phyloP scores from a whole-genome alignment of 768 basidiomycete genomes.

The Phanerochaete carnosa region DNA sequence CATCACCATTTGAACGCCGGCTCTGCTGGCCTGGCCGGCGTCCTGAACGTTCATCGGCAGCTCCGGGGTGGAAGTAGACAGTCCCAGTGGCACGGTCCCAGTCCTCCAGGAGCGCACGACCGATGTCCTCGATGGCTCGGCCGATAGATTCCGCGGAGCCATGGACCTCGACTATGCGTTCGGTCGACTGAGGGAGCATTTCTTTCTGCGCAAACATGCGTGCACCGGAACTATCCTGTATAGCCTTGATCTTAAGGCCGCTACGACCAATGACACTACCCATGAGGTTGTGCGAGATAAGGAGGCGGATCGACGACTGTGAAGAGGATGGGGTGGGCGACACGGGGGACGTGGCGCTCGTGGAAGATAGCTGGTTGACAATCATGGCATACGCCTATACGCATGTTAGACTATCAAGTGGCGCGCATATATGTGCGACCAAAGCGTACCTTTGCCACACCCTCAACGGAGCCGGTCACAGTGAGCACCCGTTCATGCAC shows the following conservation, averaged over 20 bases:
- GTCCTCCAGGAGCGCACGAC: slow-evolving; percentile 91
- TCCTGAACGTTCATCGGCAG: slow-evolving; percentile 71
- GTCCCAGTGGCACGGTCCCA: slow-evolving; percentile 95
- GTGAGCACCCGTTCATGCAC: slow-evolving; percentile 98
- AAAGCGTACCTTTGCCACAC: slow-evolving; percentile 77
- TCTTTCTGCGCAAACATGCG: slow-evolving; percentile 99
- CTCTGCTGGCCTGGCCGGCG: slow-evolving; percentile 45
- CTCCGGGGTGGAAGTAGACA: slow-evolving; percentile 92
- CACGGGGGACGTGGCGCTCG: slow-evolving; percentile 71
- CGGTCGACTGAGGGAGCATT: slow-evolving; percentile 98
- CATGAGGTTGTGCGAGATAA: slow-evolving; percentile 99
- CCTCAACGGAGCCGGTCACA: slow-evolving; percentile 88
- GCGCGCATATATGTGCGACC: not conserved
- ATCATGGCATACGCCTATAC: slow-evolving; percentile 91
- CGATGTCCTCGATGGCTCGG: slow-evolving; percentile 93
- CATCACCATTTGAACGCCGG: slow-evolving; percentile 68
- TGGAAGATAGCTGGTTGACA: slow-evolving; percentile 83
- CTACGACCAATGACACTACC: slow-evolving; percentile 96
- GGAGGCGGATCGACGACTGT: slow-evolving; percentile 85
- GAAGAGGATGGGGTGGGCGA: slow-evolving; percentile 59
- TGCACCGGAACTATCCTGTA: slow-evolving; percentile 93
- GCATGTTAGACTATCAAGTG: slow-evolving; percentile 10
- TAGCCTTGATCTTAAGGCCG: slow-evolving; percentile 98
- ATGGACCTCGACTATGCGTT: slow-evolving; percentile 97
- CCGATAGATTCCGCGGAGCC: slow-evolving; percentile 91